A percentile compares a stretch with the other conserved stretches of the same genome.
phyloP scores from a whole-genome alignment of 2,329 filamentous ascomycete genomes.

The Hypoxylon sp. region DNA sequence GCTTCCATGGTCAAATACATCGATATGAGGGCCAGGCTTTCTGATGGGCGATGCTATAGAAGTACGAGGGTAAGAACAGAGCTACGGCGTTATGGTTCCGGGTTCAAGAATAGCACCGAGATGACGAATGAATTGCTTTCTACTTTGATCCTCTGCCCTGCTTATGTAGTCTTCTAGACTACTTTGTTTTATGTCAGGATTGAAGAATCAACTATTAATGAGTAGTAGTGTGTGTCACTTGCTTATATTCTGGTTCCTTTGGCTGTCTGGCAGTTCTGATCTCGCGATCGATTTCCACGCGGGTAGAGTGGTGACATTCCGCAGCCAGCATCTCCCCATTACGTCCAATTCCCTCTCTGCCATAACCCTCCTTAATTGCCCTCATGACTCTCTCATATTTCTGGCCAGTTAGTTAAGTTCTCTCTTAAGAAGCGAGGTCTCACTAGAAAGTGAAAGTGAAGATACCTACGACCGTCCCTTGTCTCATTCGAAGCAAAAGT shows the following conservation, averaged over 20 bases:
- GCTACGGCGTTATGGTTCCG: slow-evolving; percentile 36
- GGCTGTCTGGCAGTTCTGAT: neutral
- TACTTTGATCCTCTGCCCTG: slow-evolving; percentile 2
- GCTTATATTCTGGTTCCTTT: neutral
- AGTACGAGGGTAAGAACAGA: slow-evolving; percentile 19
- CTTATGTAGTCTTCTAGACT: neutral
- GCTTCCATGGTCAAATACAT: neutral
- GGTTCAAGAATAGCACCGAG: slow-evolving; percentile 9
- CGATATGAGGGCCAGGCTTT: neutral
- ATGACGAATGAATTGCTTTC: slow-evolving; percentile 25
- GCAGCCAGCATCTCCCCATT: neutral
- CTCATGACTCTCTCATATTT: neutral
- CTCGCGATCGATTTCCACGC: neutral
- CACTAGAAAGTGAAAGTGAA: neutral
- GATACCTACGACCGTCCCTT: no score
- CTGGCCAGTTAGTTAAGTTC: neutral
- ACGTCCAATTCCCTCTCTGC: neutral
- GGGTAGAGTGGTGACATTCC: neutral
- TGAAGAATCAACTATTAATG: slow-evolving; percentile 10
- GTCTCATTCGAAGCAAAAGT: neutral
- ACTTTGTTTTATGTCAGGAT: slow-evolving; percentile 11
- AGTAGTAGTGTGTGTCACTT: neutral
- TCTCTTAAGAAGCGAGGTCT: neutral
- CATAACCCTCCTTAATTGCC: no score
- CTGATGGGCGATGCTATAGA: slow-evolving; percentile 9